A percentile compares a stretch with the other conserved stretches of the same genome.
Conservation (phyloP, 2,329 filamentous ascomycete genomes). For the Nemania serpens region DNA sequence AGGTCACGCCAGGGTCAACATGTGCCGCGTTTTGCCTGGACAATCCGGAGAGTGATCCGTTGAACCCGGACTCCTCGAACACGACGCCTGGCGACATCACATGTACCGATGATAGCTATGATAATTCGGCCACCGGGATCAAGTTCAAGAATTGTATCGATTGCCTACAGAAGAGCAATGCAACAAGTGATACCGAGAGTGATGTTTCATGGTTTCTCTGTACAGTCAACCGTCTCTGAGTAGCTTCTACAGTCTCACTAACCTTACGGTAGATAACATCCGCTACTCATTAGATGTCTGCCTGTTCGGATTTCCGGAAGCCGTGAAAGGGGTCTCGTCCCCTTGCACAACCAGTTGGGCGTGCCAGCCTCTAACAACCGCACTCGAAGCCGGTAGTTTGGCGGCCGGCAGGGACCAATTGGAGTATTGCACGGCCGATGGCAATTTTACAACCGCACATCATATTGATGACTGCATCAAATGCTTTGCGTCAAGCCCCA, state of each 20-base stretch:
- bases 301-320: slow-evolving; percentile 46
- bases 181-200: slow-evolving; percentile 45
- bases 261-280: slow-evolving; percentile 52
- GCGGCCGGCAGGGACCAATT: slow-evolving; percentile 37
- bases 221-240: slow-evolving; percentile 40
- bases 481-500: slow-evolving; percentile 49
- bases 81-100: slow-evolving; percentile 54
- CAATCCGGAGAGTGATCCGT: slow-evolving; percentile 40
- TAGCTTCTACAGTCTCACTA: slow-evolving; percentile 22
- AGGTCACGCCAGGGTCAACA: slow-evolving; percentile 56
- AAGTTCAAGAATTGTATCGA: slow-evolving; percentile 53
- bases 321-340: slow-evolving; percentile 43
- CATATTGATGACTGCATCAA: slow-evolving; percentile 46
- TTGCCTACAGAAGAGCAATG: slow-evolving; percentile 53
- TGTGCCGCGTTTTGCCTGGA: slow-evolving; percentile 56
- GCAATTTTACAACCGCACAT: slow-evolving; percentile 40
- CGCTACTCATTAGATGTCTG: slow-evolving; percentile 55
- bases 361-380: slow-evolving; percentile 47
- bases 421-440: slow-evolving; percentile 49
- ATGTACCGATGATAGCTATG: slow-evolving; percentile 50
- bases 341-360: slow-evolving; percentile 50
- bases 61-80: slow-evolving; percentile 44
- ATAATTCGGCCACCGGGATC: slow-evolving; percentile 44
- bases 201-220: slow-evolving; percentile 55
- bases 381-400: slow-evolving; percentile 44